Evolutionary conservation across 768 basidiomycete genomes (phyloP).

Genomic region (Lentinula lateritia): DNA sequence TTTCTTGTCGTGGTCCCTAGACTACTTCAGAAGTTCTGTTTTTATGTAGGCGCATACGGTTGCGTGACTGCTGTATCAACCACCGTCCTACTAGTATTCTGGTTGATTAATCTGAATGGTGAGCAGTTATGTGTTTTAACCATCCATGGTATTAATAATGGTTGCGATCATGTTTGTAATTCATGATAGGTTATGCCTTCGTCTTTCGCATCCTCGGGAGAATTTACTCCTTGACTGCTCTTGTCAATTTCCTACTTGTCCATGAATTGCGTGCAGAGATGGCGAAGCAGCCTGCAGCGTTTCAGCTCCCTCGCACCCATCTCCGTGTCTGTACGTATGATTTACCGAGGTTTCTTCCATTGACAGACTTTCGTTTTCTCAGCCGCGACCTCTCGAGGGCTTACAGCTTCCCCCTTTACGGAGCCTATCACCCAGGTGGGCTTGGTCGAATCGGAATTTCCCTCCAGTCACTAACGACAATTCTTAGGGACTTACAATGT

Average conservation of each 20-base stretch:
- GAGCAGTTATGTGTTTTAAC: background rate
- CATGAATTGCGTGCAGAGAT: background rate
- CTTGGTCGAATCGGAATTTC: background rate
- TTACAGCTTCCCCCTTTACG: background rate
- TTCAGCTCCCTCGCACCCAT: background rate
- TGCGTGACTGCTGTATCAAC: background rate
- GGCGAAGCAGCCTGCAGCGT: background rate
- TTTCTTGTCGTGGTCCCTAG: background rate
- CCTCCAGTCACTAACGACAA: background rate
- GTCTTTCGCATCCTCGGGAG: background rate
- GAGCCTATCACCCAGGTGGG: background rate
- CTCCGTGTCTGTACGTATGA: background rate
- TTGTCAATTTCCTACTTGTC: background rate
- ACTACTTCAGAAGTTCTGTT: background rate
- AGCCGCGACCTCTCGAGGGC: background rate
- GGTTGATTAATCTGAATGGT: background rate
- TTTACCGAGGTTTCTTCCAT: too few species aligned
- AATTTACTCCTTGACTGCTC: background rate
- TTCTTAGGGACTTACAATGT: background rate
- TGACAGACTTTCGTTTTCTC: background rate
- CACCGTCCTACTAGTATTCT: background rate
- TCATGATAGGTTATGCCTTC: background rate
- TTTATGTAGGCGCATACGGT: background rate
- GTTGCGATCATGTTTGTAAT: background rate
- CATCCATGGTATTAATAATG: background rate